These are phyloP conservation scores for Astragalus membranaceus DNA, from an alignment of 306 rosid species.

Conservation along the genomic window DNA sequence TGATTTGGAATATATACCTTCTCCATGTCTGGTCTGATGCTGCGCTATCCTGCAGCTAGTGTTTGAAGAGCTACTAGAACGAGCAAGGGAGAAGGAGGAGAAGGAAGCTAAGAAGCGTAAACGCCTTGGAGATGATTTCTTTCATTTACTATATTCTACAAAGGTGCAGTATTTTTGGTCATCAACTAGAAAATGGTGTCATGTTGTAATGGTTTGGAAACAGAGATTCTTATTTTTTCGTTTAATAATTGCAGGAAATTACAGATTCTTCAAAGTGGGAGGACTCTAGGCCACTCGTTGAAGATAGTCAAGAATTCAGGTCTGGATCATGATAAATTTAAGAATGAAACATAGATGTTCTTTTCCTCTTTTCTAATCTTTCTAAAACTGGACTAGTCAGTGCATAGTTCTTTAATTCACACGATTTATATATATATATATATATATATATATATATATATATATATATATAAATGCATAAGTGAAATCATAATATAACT, in stretches of 20 bases:
- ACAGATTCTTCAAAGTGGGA: slow-evolving; percentile 69
- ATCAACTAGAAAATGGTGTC: slow-evolving; percentile 7
- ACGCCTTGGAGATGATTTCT: slow-evolving; percentile 72
- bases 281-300: slow-evolving; percentile 50
- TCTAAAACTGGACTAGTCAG: not conserved
- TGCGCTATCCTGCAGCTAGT: slow-evolving; percentile 61
- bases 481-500: not conserved
- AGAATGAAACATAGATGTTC: slow-evolving; percentile 3
- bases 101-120: slow-evolving; percentile 84
- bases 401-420: not conserved
- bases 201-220: slow-evolving; percentile 14
- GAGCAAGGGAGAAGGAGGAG: slow-evolving; percentile 82
- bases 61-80: slow-evolving; percentile 75
- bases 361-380: not conserved
- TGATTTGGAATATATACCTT: not conserved
- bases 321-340: slow-evolving; percentile 30
- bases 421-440: not conserved
- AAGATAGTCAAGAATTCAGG: slow-evolving; percentile 75
- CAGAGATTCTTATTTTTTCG: slow-evolving; percentile 2
- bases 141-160: slow-evolving; percentile 49
- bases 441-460: not conserved
- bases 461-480: not conserved
- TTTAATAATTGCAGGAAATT: slow-evolving; percentile 58
- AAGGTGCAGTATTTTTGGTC: slow-evolving; percentile 48
- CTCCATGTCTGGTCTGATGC: slow-evolving; percentile 18